phyloP scores from a whole-genome alignment of 768 basidiomycete genomes.

The Rhodocollybia butyracea region DNA sequence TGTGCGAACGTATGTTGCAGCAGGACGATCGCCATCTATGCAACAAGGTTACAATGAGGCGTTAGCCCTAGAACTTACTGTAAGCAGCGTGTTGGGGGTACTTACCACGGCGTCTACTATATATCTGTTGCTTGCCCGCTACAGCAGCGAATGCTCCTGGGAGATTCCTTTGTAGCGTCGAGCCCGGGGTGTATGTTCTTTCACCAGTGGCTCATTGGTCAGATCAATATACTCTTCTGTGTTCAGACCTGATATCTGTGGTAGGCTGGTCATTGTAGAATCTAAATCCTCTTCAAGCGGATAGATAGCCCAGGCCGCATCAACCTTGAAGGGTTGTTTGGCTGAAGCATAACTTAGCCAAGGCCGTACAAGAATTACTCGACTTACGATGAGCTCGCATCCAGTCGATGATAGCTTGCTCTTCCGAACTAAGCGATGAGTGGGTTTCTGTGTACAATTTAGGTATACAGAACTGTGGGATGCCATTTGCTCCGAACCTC shows the following conservation, averaged over 20 bases:
- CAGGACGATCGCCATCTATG: constrained; percentile 1
- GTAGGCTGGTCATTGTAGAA: too few species aligned
- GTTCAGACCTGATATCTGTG: not conserved
- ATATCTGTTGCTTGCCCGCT: not conserved
- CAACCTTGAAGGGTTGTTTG: not conserved
- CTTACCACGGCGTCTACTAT: not conserved
- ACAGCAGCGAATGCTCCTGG: not conserved
- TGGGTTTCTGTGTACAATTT: not conserved
- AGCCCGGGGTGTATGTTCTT: too few species aligned
- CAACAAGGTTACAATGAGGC: not conserved
- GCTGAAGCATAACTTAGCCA: not conserved
- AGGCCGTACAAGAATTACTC: not conserved
- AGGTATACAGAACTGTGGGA: not conserved
- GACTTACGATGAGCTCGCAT: constrained; percentile 5
- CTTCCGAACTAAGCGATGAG: not conserved
- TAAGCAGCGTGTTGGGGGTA: too few species aligned
- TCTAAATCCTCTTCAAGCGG: not conserved
- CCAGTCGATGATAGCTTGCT: not conserved
- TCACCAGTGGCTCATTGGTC: not conserved
- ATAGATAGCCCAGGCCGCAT: not conserved
- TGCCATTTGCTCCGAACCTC: not conserved
- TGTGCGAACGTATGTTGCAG: too few species aligned
- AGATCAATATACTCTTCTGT: not conserved
- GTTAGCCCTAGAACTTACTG: not conserved
- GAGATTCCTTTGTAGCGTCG: not conserved